phyloP scores from a whole-genome alignment of 2,329 filamentous ascomycete genomes.

The Zasmidium cellare region DNA sequence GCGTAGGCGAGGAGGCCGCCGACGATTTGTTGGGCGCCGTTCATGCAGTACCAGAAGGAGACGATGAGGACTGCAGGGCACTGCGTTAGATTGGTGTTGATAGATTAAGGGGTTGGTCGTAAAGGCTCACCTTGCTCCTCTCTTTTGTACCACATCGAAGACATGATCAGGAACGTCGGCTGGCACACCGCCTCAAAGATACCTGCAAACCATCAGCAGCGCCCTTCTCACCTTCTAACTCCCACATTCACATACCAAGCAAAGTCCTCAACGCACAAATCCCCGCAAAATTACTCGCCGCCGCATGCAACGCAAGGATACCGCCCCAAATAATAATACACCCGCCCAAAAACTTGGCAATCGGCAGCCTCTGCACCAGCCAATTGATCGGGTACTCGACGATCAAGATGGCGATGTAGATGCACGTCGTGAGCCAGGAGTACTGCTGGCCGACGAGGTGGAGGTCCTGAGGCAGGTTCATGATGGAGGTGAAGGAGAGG shows the following conservation, averaged over 20 bases:
- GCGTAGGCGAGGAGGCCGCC: conserved; percentile 66
- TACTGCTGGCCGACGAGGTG: conserved; percentile 55
- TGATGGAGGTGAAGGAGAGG: conserved; percentile 62
- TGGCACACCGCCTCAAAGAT: conserved; percentile 71
- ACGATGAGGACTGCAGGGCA: conserved; percentile 57
- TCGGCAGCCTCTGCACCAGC: conserved; percentile 61
- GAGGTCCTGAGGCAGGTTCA: conserved; percentile 55
- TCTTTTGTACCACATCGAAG: conserved; percentile 69
- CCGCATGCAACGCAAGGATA: conserved; percentile 61
- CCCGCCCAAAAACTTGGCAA: conserved; percentile 61
- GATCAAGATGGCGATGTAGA: conserved; percentile 69
- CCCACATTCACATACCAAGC: conserved; percentile 60
- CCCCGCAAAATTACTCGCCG: conserved; percentile 60
- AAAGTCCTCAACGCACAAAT: conserved; percentile 63
- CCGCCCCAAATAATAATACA: conserved; percentile 66
- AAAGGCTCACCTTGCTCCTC: conserved; percentile 55
- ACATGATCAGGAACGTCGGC: conserved; percentile 67
- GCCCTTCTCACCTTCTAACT: too few species aligned
- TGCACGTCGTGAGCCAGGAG: conserved; percentile 71
- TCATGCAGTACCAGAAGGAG: conserved; percentile 61
- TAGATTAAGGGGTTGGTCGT: too few species aligned
- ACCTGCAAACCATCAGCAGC: not conserved
- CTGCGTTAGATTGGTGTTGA: too few species aligned
- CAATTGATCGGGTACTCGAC: conserved; percentile 72
- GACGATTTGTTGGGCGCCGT: conserved; percentile 62